A percentile compares a stretch with the other conserved stretches of the same genome.
phyloP scores from a whole-genome alignment of 257 asterid genomes.

The Avicennia marina region DNA sequence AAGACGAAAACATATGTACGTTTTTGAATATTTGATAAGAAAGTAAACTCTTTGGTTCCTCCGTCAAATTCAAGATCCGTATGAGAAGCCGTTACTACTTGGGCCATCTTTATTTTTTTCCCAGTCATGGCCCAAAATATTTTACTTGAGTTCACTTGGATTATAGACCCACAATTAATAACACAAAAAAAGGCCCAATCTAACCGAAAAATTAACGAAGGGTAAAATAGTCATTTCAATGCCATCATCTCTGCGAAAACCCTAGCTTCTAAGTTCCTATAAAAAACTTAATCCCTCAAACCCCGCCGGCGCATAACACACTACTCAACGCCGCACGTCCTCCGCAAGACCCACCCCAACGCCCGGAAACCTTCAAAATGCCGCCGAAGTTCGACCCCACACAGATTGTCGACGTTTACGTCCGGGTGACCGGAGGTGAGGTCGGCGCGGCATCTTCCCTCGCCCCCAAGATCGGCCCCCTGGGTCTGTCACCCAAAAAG shows the following conservation, averaged over 20 bases:
- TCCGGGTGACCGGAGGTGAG: slow-evolving; percentile 69
- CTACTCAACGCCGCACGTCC: slow-evolving; percentile 1
- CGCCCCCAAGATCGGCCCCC: slow-evolving; percentile 71
- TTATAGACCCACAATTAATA: not conserved
- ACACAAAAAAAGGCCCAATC: too few relatives aligned
- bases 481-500: slow-evolving; percentile 65
- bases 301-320: not conserved
- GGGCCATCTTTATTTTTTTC: not conserved
- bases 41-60: too few relatives aligned
- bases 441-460: slow-evolving; percentile 75
- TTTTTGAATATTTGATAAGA: not conserved
- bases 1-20: too few relatives aligned
- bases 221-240: slow-evolving; percentile 13
- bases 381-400: slow-evolving; percentile 73
- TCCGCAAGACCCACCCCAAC: not conserved
- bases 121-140: not conserved
- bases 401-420: slow-evolving; percentile 65
- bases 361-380: slow-evolving; percentile 28
- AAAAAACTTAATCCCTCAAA: slow-evolving; percentile 3
- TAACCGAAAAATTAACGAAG: not conserved
- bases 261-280: slow-evolving; percentile 43
- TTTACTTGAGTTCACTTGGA: not conserved
- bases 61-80: not conserved
- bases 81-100: not conserved
- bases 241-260: slow-evolving; percentile 21